A percentile compares a stretch with the other conserved stretches of the same genome.
Evolutionary conservation across 805 yeast species (phyloP).

Genomic region (Monosporozyma aerobia): DNA sequence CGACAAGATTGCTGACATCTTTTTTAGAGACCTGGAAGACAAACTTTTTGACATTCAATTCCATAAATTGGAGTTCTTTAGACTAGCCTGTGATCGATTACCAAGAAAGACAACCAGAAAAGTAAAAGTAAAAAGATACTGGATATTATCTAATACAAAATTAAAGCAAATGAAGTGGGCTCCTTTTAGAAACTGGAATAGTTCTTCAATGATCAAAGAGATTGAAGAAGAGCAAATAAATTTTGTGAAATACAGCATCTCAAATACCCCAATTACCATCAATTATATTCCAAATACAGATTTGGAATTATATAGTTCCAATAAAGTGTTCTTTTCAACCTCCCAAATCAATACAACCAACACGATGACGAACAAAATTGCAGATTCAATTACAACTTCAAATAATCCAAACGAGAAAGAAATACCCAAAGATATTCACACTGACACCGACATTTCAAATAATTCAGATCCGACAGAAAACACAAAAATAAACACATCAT

Average conservation of each 20-base stretch:
- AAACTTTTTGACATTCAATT: slow-evolving; percentile 11
- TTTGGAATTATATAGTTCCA: not conserved
- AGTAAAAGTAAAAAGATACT: slow-evolving; percentile 1
- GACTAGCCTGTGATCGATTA: slow-evolving; percentile 1
- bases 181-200: slow-evolving; percentile 9
- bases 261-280: not conserved
- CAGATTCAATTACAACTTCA: not conserved
- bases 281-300: not conserved
- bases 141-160: slow-evolving; percentile 12
- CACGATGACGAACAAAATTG: not conserved
- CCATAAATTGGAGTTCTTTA: slow-evolving; percentile 16
- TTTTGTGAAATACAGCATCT: not conserved
- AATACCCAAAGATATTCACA: not conserved
- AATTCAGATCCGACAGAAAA: not conserved
- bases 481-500: slow-evolving; percentile 9
- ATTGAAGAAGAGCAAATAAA: not conserved
- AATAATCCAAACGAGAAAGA: not conserved
- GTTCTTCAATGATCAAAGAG: not conserved
- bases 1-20: not conserved
- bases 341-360: not conserved
- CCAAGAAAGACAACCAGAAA: not conserved
- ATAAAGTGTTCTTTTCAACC: not conserved
- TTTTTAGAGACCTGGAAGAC: slow-evolving; percentile 3
- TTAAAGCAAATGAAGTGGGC: slow-evolving; percentile 15
- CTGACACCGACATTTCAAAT: not conserved